phyloP scores from a whole-genome alignment of 208 protist genomes.

The Leishmania turanica region DNA sequence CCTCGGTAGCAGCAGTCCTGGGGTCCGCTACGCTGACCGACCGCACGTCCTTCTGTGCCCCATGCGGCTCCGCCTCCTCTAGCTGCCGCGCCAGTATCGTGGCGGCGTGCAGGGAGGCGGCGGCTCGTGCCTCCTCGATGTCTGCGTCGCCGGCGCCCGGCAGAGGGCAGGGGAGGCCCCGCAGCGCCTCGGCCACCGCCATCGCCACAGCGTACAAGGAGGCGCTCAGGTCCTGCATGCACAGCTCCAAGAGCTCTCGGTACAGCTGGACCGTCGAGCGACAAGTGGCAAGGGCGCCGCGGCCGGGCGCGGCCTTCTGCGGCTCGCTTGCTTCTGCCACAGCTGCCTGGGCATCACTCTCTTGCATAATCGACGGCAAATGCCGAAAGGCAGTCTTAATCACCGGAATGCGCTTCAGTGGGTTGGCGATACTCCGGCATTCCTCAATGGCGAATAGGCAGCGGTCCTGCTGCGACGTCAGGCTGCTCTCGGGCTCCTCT shows the following conservation, averaged over 20 bases:
- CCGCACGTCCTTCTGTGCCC: neutral
- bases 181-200: constrained; percentile 57
- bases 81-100: constrained; percentile 26
- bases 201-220: constrained; percentile 62
- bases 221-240: constrained; percentile 49
- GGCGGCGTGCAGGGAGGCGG: constrained; percentile 31
- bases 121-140: constrained; percentile 28
- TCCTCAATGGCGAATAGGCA: constrained; percentile 37
- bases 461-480: constrained; percentile 20
- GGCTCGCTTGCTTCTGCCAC: neutral
- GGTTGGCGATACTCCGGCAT: constrained; percentile 23
- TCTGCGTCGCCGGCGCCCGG: constrained; percentile 4
- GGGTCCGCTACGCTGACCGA: neutral
- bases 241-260: constrained; percentile 60
- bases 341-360: neutral
- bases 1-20: neutral
- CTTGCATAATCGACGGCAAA: constrained; percentile 21
- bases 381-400: constrained; percentile 36
- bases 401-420: constrained; percentile 24
- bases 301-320: constrained; percentile 1
- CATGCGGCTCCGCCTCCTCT: constrained; percentile 26
- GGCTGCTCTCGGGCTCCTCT: constrained; percentile 28
- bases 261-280: constrained; percentile 67
- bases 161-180: constrained; percentile 28
- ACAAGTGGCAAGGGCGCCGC: neutral